Percentiles rank a stretch among this genome's conserved stretches.
Conservation (phyloP, 2,329 filamentous ascomycete species). For the Dendryphion nanum region DNA sequence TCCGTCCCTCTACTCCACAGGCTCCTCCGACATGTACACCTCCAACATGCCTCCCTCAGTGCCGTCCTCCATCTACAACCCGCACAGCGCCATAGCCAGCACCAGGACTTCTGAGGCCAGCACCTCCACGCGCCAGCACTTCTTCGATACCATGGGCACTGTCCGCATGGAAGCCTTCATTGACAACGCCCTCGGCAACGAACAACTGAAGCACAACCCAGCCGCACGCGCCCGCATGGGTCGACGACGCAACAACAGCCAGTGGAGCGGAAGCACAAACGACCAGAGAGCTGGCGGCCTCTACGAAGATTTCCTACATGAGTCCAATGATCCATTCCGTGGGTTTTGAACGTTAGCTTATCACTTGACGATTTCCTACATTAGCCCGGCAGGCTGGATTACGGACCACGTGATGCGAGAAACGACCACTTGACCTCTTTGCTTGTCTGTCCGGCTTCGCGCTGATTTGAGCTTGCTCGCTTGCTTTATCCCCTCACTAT, state of each 20-base stretch:
- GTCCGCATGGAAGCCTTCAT: slow-evolving; percentile 98
- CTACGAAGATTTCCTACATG: slow-evolving; percentile 30
- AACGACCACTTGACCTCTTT: too few species aligned
- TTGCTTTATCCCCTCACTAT: too few species aligned
- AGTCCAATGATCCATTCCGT: slow-evolving; percentile 35
- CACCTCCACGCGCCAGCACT: slow-evolving; percentile 53
- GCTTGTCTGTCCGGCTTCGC: too few species aligned
- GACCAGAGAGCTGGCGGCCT: slow-evolving; percentile 29
- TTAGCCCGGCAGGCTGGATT: too few species aligned
- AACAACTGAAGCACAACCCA: slow-evolving; percentile 12
- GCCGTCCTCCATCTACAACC: slow-evolving; percentile 42
- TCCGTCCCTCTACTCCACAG: slow-evolving; percentile 40
- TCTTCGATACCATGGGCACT: slow-evolving; percentile 84
- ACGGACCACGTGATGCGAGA: too few species aligned
- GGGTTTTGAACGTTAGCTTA: too few species aligned
- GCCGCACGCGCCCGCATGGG: slow-evolving; percentile 20
- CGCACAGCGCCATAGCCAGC: slow-evolving; percentile 42
- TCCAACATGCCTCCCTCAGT: slow-evolving; percentile 31
- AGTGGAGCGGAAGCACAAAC: slow-evolving; percentile 36
- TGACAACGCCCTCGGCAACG: slow-evolving; percentile 44
- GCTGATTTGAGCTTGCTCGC: too few species aligned
- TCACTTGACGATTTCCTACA: too few species aligned
- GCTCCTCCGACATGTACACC: slow-evolving; percentile 36
- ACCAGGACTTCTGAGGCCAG: slow-evolving; percentile 53
- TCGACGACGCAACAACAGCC: slow-evolving; percentile 33